phyloP scores from a whole-genome alignment of 2,329 filamentous ascomycete species.

The Exophiala mesophila region DNA sequence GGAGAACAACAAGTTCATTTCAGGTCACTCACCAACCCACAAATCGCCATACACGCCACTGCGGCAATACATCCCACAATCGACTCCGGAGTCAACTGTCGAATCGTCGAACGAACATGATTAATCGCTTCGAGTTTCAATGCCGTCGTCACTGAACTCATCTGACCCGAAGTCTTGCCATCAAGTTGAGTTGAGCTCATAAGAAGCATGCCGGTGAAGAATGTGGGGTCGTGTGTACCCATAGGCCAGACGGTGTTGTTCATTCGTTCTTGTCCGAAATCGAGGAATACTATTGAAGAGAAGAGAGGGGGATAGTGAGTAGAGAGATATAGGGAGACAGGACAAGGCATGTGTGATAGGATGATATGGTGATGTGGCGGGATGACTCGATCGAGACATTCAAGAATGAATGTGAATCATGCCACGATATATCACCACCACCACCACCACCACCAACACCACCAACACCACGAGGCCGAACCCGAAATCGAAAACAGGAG shows the following conservation, averaged over 20 bases:
- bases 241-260: neutral
- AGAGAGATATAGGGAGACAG: neutral
- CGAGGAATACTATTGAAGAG: neutral
- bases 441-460: too few relatives aligned
- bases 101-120: constrained; percentile 7
- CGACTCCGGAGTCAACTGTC: constrained; percentile 1
- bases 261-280: neutral
- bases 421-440: too few relatives aligned
- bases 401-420: too few relatives aligned
- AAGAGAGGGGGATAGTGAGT: neutral
- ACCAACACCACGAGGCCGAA: too few relatives aligned
- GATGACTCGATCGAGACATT: too few relatives aligned
- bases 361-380: too few relatives aligned
- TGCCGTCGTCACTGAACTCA: constrained; percentile 6
- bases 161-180: constrained; percentile 2
- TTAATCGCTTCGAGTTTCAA: constrained; percentile 16
- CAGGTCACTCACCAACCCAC: constrained; percentile 13
- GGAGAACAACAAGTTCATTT: too few relatives aligned
- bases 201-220: constrained; percentile 13
- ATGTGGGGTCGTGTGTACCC: neutral
- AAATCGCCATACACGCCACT: constrained; percentile 12
- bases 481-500: too few relatives aligned
- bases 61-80: constrained; percentile 14
- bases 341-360: neutral
- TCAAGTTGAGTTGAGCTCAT: constrained; percentile 17